Conservation (phyloP, 208 protist species). For the Crithidia acanthocephali region DNA sequence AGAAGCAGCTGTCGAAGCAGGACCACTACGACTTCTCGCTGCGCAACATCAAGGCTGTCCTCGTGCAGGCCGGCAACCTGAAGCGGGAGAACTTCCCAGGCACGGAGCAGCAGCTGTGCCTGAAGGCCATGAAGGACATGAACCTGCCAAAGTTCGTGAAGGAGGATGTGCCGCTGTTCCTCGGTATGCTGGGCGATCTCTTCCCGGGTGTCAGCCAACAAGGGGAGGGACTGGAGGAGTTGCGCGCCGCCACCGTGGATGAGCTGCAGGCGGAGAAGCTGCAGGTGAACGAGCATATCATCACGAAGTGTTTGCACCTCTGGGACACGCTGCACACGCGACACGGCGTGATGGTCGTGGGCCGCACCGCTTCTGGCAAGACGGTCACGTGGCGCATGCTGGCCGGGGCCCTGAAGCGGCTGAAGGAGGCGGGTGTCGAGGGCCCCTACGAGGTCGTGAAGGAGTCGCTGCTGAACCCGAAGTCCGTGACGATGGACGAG, state of each 20-base stretch:
- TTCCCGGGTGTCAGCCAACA: constrained; percentile 95
- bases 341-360: constrained; percentile 99
- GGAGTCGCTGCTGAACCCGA: constrained; percentile 96
- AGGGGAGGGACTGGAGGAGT: constrained; percentile 72
- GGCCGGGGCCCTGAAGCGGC: constrained; percentile 68
- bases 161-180: constrained; percentile 97
- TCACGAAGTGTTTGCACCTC: constrained; percentile 95
- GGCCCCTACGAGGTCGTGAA: constrained; percentile 88
- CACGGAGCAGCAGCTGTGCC: constrained; percentile 95
- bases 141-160: constrained; percentile 98
- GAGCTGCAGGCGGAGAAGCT: constrained; percentile 78
- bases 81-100: constrained; percentile 92
- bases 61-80: constrained; percentile 95
- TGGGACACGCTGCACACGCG: constrained; percentile 97
- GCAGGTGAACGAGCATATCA: constrained; percentile 83
- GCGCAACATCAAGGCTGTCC: constrained; percentile 97
- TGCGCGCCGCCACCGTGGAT: constrained; percentile 85
- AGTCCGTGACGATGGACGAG: constrained; percentile 97
- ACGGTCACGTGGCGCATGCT: constrained; percentile 95
- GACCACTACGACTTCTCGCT: constrained; percentile 99
- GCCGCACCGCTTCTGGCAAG: constrained; percentile 95
- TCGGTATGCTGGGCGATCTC: constrained; percentile 95
- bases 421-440: constrained; percentile 85
- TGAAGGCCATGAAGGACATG: constrained; percentile 97
- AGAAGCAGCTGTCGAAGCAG: constrained; percentile 98